phyloP scores from a whole-genome alignment of 805 yeast species.

The Priceomyces haplophilus region DNA sequence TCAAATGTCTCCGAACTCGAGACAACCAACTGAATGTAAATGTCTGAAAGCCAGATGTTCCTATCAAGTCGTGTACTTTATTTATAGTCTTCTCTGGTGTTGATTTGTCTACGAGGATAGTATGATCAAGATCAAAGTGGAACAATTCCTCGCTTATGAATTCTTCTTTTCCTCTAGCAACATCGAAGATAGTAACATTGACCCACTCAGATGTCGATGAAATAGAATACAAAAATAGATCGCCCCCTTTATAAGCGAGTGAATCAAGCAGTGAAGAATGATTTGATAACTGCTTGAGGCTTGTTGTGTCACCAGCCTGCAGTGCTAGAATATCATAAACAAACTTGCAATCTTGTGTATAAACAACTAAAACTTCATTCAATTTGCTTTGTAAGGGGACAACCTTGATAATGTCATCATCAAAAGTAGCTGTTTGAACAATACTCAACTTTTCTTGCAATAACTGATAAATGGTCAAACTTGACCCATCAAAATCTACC shows the following conservation, averaged over 20 bases:
- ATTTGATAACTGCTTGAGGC: neutral
- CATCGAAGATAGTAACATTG: conserved; percentile 1
- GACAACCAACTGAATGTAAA: conserved; percentile 26
- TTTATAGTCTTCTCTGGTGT: conserved; percentile 24
- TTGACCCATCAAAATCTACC: neutral
- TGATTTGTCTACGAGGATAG: conserved; percentile 29
- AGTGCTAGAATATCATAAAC: neutral
- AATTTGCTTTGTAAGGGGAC: neutral
- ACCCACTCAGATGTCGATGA: neutral
- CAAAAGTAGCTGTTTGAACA: neutral
- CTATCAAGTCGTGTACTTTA: conserved; percentile 30
- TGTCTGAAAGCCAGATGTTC: conserved; percentile 21
- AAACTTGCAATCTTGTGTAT: neutral
- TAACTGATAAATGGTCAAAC: neutral
- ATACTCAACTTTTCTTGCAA: neutral
- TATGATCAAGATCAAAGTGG: neutral
- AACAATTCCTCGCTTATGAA: neutral
- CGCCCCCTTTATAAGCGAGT: conserved; percentile 1
- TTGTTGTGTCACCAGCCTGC: neutral
- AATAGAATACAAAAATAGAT: neutral
- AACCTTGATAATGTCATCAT: neutral
- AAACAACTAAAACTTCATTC: neutral
- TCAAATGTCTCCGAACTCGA: conserved; percentile 31
- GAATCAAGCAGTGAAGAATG: neutral
- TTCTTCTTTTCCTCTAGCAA: neutral